Conservation (phyloP, 345 rosid genomes). For the Lepidium sativum region DNA sequence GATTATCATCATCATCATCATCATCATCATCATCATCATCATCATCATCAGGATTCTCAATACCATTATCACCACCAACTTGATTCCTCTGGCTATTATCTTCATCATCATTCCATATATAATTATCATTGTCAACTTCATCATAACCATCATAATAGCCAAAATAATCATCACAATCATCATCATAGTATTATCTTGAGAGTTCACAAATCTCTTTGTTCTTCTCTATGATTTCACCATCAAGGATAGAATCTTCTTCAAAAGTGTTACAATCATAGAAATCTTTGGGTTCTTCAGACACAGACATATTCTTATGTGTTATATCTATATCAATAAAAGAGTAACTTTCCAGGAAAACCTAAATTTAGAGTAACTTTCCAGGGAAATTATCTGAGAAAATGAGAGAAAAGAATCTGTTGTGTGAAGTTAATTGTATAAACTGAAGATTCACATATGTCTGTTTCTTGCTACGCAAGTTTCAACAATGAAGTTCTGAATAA, state of each 20-base stretch:
- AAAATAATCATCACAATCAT: slow-evolving; percentile 4
- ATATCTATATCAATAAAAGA: slow-evolving; percentile 13
- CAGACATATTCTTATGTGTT: not conserved
- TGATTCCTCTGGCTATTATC: slow-evolving; percentile 9
- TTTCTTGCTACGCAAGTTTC: slow-evolving; percentile 8
- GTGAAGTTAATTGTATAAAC: slow-evolving; percentile 25
- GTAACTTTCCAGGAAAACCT: slow-evolving; percentile 13
- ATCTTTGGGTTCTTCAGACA: too few relatives aligned
- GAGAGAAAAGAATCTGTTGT: slow-evolving; percentile 16
- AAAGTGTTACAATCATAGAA: not conserved
- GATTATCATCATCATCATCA: slow-evolving; percentile 5
- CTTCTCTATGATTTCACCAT: not conserved
- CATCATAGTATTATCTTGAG: slow-evolving; percentile 7
- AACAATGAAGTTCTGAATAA: too few relatives aligned
- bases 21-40: slow-evolving; percentile 13
- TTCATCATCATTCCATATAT: slow-evolving; percentile 15
- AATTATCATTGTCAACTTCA: slow-evolving; percentile 17
- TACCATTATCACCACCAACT: too few relatives aligned
- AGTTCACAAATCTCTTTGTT: not conserved
- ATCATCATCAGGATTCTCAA: too few relatives aligned
- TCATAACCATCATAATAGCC: slow-evolving; percentile 3
- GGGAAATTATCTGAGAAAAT: not conserved
- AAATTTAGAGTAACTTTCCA: slow-evolving; percentile 13
- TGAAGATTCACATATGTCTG: not conserved
- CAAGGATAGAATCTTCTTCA: not conserved